A percentile compares a stretch with the other conserved stretches of the same genome.
Evolutionary conservation across 78 protist genomes (phyloP).

Genomic region (Dictyostelium brefeldianum): DNA sequence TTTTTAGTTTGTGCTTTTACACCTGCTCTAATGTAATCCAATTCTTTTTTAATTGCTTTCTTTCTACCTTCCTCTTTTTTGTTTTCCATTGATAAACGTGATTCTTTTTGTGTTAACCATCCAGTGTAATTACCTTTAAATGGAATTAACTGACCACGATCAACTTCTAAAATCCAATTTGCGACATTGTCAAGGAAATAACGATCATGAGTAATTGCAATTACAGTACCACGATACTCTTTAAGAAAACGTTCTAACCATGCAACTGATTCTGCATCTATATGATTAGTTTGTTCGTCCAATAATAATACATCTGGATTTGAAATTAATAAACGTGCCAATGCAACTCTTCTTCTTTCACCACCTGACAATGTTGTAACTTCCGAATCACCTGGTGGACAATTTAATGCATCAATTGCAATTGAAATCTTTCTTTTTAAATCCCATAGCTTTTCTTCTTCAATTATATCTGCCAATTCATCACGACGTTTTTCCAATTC

Average conservation of each 20-base stretch:
- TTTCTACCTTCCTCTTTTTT: conserved; percentile 74
- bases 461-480: conserved; percentile 18
- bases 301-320: conserved; percentile 83
- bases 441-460: conserved; percentile 65
- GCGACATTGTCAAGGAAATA: conserved; percentile 88
- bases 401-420: conserved; percentile 77
- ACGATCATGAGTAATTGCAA: conserved; percentile 92
- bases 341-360: conserved; percentile 86
- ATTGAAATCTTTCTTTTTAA: conserved; percentile 75
- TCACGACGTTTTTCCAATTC: background rate
- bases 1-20: conserved; percentile 83
- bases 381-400: conserved; percentile 71
- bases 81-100: conserved; percentile 53
- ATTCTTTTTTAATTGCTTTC: conserved; percentile 77
- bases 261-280: conserved; percentile 87
- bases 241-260: conserved; percentile 85
- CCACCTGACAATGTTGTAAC: conserved; percentile 80
- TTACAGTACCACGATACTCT: conserved; percentile 82
- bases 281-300: conserved; percentile 91
- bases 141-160: conserved; percentile 75
- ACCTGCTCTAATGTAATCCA: conserved; percentile 73
- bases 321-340: conserved; percentile 80
- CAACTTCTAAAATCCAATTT: conserved; percentile 87
- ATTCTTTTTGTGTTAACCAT: conserved; percentile 81
- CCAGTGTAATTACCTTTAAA: conserved; percentile 80